Conservation (phyloP, 2,329 filamentous ascomycete genomes). For the Westerdykella ornata region DNA sequence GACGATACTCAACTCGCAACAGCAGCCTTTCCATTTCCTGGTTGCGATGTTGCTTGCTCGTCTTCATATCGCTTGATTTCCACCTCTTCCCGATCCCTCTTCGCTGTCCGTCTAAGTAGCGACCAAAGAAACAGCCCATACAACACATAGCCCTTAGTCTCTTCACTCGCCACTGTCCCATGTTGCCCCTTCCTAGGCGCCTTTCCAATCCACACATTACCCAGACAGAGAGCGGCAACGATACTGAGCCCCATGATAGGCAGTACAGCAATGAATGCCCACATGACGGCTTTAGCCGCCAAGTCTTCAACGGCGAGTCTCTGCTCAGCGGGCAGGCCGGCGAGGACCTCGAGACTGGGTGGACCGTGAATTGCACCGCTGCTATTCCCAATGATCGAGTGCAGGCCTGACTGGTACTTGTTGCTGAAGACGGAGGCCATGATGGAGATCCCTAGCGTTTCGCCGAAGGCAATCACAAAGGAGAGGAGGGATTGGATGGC, state of each 20-base stretch:
- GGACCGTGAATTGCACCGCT: constrained; percentile 15
- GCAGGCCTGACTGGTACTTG: constrained; percentile 30
- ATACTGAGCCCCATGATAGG: constrained; percentile 52
- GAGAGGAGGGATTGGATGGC: constrained; percentile 55
- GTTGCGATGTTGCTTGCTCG: too few relatives aligned
- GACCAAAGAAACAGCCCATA: constrained; percentile 5
- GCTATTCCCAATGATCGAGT: constrained; percentile 17
- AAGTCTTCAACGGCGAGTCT: constrained; percentile 39
- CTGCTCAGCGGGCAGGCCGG: constrained; percentile 34
- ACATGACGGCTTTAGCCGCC: constrained; percentile 55
- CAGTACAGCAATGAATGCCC: constrained; percentile 57
- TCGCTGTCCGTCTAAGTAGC: background rate
- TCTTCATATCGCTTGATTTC: background rate
- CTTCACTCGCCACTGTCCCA: constrained; percentile 11
- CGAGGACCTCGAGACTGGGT: constrained; percentile 27
- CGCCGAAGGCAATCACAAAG: constrained; percentile 57
- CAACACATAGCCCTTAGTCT: constrained; percentile 8
- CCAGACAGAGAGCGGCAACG: constrained; percentile 41
- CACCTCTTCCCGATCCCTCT: background rate
- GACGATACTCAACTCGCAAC: too few relatives aligned
- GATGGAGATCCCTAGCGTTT: constrained; percentile 58
- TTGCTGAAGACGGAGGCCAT: constrained; percentile 67
- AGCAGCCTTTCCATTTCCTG: too few relatives aligned
- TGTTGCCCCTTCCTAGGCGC: constrained; percentile 21
- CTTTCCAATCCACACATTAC: constrained; percentile 49